Percentiles rank a stretch among this genome's conserved stretches.
phyloP scores from a whole-genome alignment of 1,139 yeast genomes.

The Blastobotrys petasosporus region DNA sequence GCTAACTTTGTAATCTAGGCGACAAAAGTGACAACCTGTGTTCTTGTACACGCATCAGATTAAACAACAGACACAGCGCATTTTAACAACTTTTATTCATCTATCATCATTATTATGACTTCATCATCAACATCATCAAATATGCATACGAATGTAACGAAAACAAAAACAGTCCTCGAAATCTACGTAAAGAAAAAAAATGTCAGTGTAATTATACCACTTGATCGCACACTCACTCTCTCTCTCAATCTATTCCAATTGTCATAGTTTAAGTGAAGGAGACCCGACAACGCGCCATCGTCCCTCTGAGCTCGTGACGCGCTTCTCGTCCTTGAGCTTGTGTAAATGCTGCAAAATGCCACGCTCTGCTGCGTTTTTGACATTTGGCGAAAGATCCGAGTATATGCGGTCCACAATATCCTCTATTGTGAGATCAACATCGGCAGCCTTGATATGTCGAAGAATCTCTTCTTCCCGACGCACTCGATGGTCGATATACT shows the following conservation, averaged over 20 bases:
- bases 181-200: slow-evolving; percentile 1
- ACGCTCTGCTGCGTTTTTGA: slow-evolving; percentile 30
- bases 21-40: neutral
- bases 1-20: neutral
- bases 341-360: slow-evolving; percentile 32
- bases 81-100: too few species aligned
- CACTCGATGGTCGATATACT: slow-evolving; percentile 34
- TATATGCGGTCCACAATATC: slow-evolving; percentile 31
- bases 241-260: slow-evolving; percentile 8
- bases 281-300: slow-evolving; percentile 9
- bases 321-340: slow-evolving; percentile 29
- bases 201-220: neutral
- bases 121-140: slow-evolving; percentile 1
- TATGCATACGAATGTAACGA: neutral
- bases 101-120: neutral
- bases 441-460: slow-evolving; percentile 18
- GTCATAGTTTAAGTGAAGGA: too few species aligned
- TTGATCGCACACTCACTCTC: slow-evolving; percentile 11
- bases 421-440: slow-evolving; percentile 16
- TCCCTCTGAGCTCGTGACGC: slow-evolving; percentile 14
- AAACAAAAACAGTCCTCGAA: neutral
- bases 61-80: neutral
- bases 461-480: slow-evolving; percentile 34
- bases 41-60: neutral
- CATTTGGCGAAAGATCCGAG: slow-evolving; percentile 26